Evolutionary conservation across 768 basidiomycete species (phyloP), one percentile per base, ranked within the genome.

Genomic region (Cubamyces lactineus): DNA sequence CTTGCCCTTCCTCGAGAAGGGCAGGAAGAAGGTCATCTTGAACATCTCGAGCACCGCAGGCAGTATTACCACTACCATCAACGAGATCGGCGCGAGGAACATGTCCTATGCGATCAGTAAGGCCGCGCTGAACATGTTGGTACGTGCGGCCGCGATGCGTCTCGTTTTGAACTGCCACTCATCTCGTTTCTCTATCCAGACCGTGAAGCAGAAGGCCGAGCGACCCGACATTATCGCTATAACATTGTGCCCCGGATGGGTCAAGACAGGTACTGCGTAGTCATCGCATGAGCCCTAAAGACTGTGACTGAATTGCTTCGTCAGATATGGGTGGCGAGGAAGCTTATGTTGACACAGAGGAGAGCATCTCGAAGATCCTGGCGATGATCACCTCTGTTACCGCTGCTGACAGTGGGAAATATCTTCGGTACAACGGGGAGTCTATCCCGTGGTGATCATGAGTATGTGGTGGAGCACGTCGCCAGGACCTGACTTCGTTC

Each of bases 71-170:
- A 72, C 67, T 1, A 57, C 67, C 24, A 68, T 74, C 54, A 68
- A 74, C 57, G 28, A 28, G 39, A 64, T 42, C 34, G 72, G 72
- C 1, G 60, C 55, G 1, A 57, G 58, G 43, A 53, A 56, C 42
- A 54, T 73, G 24, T 71, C 71, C 19, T 80, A 79, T 59, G 67
- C 69, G 24, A 72, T 77, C 51, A 74, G 69, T 24, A 78, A 79
- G 66, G 67, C 72, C 2, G 77, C 74, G 17, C 65, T 78, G 47
- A 78, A 78, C 58, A 79, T 79, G 78, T 66, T 78, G 53, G 77
- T 78, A 60, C 28, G 73, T 51, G n/a, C 7, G 2, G 16, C 16
- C 13, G 26, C 5, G 28, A 9, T 2, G 2, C 15, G 15, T 26
- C 28, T 5, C 41, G 16, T 6, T 34, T 0, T 16, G 21, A 13